A percentile compares a stretch with the other conserved stretches of the same genome.
phyloP scores from a whole-genome alignment of 371 early-diverging fungal species.

The Mucor piriformis region DNA sequence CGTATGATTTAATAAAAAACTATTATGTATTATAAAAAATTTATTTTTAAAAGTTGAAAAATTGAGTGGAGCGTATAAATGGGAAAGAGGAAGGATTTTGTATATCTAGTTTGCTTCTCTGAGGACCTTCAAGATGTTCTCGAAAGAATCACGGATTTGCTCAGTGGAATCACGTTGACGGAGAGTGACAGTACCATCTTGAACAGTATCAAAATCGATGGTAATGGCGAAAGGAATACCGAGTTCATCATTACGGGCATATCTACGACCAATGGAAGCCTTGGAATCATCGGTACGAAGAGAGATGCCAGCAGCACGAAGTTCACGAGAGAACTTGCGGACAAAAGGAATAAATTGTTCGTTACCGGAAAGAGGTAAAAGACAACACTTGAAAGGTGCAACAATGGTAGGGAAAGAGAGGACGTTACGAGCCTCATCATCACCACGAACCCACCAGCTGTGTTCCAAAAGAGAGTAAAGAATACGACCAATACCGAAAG shows the following conservation, averaged over 20 bases:
- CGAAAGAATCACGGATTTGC: slow-evolving; percentile 90
- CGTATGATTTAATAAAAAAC: too few species aligned
- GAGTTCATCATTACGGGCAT: slow-evolving; percentile 98
- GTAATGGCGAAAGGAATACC: slow-evolving; percentile 99
- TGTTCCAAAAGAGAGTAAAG: slow-evolving; percentile 98
- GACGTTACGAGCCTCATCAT: slow-evolving; percentile 88
- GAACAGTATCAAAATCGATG: slow-evolving; percentile 96
- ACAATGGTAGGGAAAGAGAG: slow-evolving; percentile 91
- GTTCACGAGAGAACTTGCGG: slow-evolving; percentile 54
- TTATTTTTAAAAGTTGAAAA: not conserved
- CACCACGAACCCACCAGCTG: slow-evolving; percentile 90
- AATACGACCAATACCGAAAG: slow-evolving; percentile 99
- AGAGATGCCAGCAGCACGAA: slow-evolving; percentile 55
- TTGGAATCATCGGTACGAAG: slow-evolving; percentile 90
- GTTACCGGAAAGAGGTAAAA: slow-evolving; percentile 88
- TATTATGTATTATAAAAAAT: too few species aligned
- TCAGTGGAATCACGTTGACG: slow-evolving; percentile 97
- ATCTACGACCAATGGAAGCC: slow-evolving; percentile 96
- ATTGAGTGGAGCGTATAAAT: not conserved
- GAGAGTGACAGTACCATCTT: slow-evolving; percentile 94
- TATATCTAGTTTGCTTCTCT: not conserved
- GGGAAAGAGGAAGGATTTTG: not conserved
- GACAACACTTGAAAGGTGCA: slow-evolving; percentile 94
- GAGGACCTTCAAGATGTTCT: slow-evolving; percentile 73
- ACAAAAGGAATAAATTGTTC: slow-evolving; percentile 78